A percentile compares a stretch with the other conserved stretches of the same genome.
Evolutionary conservation across 2,329 filamentous ascomycete genomes (phyloP).

Genomic region (Ophiostoma angusticollis): DNA sequence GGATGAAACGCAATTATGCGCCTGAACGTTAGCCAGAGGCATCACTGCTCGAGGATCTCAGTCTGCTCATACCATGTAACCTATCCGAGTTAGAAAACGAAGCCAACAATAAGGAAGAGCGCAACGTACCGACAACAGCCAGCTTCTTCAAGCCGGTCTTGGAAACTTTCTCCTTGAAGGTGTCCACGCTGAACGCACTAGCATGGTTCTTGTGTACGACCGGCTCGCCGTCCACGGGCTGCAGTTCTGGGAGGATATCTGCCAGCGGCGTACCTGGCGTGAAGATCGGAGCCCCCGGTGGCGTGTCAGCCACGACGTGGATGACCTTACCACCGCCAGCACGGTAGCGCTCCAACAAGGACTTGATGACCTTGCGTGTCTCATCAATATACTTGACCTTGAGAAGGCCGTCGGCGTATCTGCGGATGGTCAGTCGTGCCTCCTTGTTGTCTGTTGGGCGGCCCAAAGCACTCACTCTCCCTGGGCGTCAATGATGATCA

Average conservation of each 20-base stretch:
- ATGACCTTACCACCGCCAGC: slow-evolving; percentile 2
- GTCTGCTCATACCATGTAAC: background rate
- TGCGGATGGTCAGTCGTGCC: too few relatives aligned
- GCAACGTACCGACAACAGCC: slow-evolving; percentile 4
- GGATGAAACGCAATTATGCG: slow-evolving; percentile 9
- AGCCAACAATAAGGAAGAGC: background rate
- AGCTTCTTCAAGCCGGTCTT: slow-evolving; percentile 6
- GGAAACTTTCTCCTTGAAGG: slow-evolving; percentile 1
- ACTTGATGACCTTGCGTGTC: slow-evolving; percentile 5
- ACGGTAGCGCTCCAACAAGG: slow-evolving; percentile 7
- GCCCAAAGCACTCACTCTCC: background rate
- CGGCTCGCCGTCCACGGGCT: slow-evolving; percentile 2
- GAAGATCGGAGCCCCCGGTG: slow-evolving; percentile 6
- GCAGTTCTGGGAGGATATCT: slow-evolving; percentile 3
- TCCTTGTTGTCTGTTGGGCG: background rate
- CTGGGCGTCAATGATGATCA: slow-evolving; percentile 9
- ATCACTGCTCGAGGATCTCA: background rate
- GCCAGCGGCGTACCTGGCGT: slow-evolving; percentile 7
- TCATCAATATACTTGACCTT: slow-evolving; percentile 1
- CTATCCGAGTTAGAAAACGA: background rate
- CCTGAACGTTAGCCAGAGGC: background rate
- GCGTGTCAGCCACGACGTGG: slow-evolving; percentile 6
- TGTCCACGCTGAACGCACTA: slow-evolving; percentile 1
- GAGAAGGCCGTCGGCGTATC: slow-evolving; percentile 5
- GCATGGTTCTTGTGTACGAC: slow-evolving; percentile 8